Conservation (phyloP, 352 stramenopile species). For the Pythium aristosporum region DNA sequence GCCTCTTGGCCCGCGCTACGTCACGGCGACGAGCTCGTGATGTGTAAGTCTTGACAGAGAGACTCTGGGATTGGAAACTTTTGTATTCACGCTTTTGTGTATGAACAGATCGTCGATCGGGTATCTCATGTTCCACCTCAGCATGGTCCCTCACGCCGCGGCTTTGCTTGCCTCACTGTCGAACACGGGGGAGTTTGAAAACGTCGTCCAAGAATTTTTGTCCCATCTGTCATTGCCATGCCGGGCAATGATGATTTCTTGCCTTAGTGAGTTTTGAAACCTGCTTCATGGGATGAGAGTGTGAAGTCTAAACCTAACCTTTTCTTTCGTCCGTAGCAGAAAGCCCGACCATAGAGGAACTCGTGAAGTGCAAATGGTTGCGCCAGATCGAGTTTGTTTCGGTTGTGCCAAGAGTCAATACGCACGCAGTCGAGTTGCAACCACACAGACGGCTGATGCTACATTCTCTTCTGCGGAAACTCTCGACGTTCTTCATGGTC, state of each 20-base stretch:
- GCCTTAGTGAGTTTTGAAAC: slow-evolving; percentile 37
- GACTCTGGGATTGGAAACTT: not conserved
- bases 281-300: not conserved
- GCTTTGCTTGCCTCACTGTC: not conserved
- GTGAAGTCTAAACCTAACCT: not conserved
- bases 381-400: slow-evolving; percentile 58
- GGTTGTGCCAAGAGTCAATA: slow-evolving; percentile 34
- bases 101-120: slow-evolving; percentile 44
- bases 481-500: slow-evolving; percentile 44
- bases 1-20: slow-evolving; percentile 41
- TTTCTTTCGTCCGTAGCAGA: slow-evolving; percentile 1
- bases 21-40: slow-evolving; percentile 39
- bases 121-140: slow-evolving; percentile 63
- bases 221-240: slow-evolving; percentile 42
- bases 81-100: not conserved
- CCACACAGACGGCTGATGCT: slow-evolving; percentile 11
- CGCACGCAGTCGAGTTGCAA: slow-evolving; percentile 10
- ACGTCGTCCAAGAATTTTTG: slow-evolving; percentile 50
- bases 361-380: slow-evolving; percentile 55
- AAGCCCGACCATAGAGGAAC: slow-evolving; percentile 27
- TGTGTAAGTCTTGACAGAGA: slow-evolving; percentile 34
- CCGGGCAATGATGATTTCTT: slow-evolving; percentile 45
- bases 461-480: slow-evolving; percentile 50
- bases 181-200: slow-evolving; percentile 32
- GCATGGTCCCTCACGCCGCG: slow-evolving; percentile 36